Evolutionary conservation across 2,329 filamentous ascomycete species (phyloP).

Genomic region (Colletotrichum sp.): DNA sequence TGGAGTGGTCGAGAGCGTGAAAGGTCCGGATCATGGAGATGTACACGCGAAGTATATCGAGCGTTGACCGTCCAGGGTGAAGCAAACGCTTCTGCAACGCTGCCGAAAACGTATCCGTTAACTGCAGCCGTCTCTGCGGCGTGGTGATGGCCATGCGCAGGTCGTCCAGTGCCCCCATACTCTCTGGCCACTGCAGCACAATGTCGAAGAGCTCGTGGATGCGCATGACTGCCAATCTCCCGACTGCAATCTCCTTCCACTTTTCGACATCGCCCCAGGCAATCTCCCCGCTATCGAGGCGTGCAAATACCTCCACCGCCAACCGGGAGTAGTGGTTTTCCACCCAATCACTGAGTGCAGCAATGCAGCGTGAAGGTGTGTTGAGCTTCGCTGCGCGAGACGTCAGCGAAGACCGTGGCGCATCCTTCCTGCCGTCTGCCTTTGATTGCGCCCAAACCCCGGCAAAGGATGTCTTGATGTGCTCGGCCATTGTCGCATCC

Average conservation of each 20-base stretch:
- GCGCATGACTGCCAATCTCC: conserved; percentile 69
- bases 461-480: conserved; percentile 65
- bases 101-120: conserved; percentile 72
- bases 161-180: conserved; percentile 74
- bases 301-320: conserved; percentile 63
- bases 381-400: conserved; percentile 23
- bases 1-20: conserved; percentile 75
- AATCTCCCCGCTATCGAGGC: conserved; percentile 46
- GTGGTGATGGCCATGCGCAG: conserved; percentile 73
- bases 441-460: conserved; percentile 59
- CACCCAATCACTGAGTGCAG: conserved; percentile 69
- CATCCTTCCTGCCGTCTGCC: conserved; percentile 26
- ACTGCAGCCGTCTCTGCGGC: conserved; percentile 68
- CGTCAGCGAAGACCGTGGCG: conserved; percentile 26
- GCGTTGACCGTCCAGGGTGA: conserved; percentile 76
- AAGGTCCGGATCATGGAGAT: conserved; percentile 81
- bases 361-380: conserved; percentile 58
- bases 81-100: conserved; percentile 70
- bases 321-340: conserved; percentile 69
- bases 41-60: conserved; percentile 77
- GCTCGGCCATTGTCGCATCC: conserved; percentile 67
- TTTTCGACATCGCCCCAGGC: conserved; percentile 64
- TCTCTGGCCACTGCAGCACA: conserved; percentile 75
- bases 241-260: conserved; percentile 74
- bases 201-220: conserved; percentile 80